Evolutionary conservation across 768 basidiomycete species (phyloP), one percentile per base, ranked within the genome.

Genomic region (Xerocomus spinulosus): DNA sequence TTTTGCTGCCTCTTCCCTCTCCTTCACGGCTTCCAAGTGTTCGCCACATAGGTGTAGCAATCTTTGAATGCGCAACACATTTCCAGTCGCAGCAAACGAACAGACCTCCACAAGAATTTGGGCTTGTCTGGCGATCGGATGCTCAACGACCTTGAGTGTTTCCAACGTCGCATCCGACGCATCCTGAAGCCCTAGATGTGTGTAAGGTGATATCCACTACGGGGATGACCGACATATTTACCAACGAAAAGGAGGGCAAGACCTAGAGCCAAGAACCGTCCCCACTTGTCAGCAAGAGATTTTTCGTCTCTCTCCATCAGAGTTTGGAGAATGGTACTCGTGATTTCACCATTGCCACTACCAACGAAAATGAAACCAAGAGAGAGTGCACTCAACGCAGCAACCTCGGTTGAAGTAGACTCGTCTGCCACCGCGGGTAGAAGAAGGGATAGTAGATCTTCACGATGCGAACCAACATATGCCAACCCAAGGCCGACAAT

Each of bases 321-420:
- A 3, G 88, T 86, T 70, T 95, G 92, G 61, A 97, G 71, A 47
- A 99, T 92, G 0, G 85, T 82, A 49, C 82, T 81, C 8, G 92
- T 86, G 14, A 96, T 83, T 54, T 99, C 96, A 5, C 93, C 93
- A 55, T 97, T 87, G 41, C 85, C 91, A 60, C 92, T 93, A 15
- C 95, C 95, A 20, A 95, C 93, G 59, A 92, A 96, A 44, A 97
- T 84, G 68, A 97, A 95, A 2, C 95, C 95, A 9, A 97, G 78
- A 0, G 95, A 83, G 14, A 99, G 74, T 0, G 94, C 84, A 15
- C 93, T 82, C 47, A 95, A 74, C 37, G 87, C 80, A 3, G 84
- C 83, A 35, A 99, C 82, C 67, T 98, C 95, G 83, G 92, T 95
- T 17, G 87, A 83, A 28, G 83, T 72, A 4, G 73, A 68, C 21